Base-by-base conservation (phyloP, 1,284 basidiomycete genomes). In the Ustilago loliicola region DNA sequence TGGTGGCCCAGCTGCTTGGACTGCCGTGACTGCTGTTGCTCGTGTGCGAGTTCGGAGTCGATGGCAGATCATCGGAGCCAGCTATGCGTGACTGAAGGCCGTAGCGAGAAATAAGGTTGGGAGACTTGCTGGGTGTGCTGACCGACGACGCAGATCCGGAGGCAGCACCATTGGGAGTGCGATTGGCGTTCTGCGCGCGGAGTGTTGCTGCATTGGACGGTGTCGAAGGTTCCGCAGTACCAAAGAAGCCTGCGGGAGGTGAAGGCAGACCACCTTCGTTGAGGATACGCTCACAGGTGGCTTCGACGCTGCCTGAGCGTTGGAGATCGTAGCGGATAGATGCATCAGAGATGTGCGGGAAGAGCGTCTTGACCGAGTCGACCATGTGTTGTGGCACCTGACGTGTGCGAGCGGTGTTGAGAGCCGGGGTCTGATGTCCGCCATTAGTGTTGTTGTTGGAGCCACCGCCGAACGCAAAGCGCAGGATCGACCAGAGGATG, bases 261-360 rank as follows among this genome's bases (percentile, higher is more conserved):
- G 64, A 55, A 15, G 83, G 83, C 4, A 84, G 77, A 47, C 71
- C 79, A 32, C 83, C 83, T 27, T 83, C 78, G 66, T 79, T 80
- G 29, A 84, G 56, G 32, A 84, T 84, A 19, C 69, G 62, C 51
- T 84, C 82, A 23, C 80, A 82, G 5, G 83, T 84, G 7, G 66
- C 82, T 62, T 84, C 82, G 1, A 77, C 80, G 36, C 72, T 80
- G 9, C 83, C 79, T 0, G 80, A 77, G 4, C 76, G 61, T 30
- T 75, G 66, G 6, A 84, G 74, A 51, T 84, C 83, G 61, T 81
- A 83, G 19, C 82, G 80, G 15, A 84, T 84, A 6, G 81, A 76
- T 9, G 72, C 73, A 19, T 82, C 80, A 8, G 83, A 64, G 25
- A 84, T 77, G 61, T 84, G 79, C 10, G 83, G 83, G 66, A 84